A percentile compares a stretch with the other conserved stretches of the same genome.
Conservation (phyloP, 345 rosid species). For the Aquilaria yunnanensis region DNA sequence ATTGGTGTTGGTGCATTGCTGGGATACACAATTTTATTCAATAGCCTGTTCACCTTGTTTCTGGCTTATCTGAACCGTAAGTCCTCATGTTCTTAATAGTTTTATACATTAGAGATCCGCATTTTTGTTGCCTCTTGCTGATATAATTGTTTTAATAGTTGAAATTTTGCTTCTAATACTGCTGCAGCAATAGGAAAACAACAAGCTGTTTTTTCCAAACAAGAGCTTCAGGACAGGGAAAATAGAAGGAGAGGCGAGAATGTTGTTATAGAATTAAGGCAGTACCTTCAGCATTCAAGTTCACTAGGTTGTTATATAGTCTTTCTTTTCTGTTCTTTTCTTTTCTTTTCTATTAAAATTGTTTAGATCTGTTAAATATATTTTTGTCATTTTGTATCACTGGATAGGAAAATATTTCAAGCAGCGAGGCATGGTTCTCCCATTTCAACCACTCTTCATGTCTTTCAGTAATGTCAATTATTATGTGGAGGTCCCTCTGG, state of each 20-base stretch:
- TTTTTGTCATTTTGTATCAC: constrained; percentile 11
- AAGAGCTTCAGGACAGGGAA: constrained; percentile 84
- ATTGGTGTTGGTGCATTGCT: constrained; percentile 88
- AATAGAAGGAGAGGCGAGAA: constrained; percentile 72
- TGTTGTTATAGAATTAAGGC: constrained; percentile 69
- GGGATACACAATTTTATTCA: constrained; percentile 77
- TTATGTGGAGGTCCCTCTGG: constrained; percentile 87
- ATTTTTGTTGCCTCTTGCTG: background rate
- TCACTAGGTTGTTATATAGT: constrained; percentile 50
- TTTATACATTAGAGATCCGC: constrained; percentile 5
- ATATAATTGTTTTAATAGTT: background rate
- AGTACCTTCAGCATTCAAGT: constrained; percentile 74
- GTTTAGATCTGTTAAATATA: constrained; percentile 1
- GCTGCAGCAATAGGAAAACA: constrained; percentile 70
- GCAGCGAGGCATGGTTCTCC: constrained; percentile 98
- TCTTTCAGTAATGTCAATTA: constrained; percentile 85
- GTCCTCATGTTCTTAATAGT: constrained; percentile 23
- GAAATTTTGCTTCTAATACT: constrained; percentile 7
- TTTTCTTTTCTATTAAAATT: background rate
- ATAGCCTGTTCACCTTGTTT: constrained; percentile 70
- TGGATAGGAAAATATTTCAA: constrained; percentile 77
- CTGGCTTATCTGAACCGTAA: constrained; percentile 78
- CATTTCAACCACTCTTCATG: constrained; percentile 92
- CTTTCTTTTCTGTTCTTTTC: constrained; percentile 13
- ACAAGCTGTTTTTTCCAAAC: constrained; percentile 82